These are phyloP conservation scores for Botrytis elliptica DNA, from an alignment of 2,329 filamentous ascomycete species.

Conservation along the genomic window DNA sequence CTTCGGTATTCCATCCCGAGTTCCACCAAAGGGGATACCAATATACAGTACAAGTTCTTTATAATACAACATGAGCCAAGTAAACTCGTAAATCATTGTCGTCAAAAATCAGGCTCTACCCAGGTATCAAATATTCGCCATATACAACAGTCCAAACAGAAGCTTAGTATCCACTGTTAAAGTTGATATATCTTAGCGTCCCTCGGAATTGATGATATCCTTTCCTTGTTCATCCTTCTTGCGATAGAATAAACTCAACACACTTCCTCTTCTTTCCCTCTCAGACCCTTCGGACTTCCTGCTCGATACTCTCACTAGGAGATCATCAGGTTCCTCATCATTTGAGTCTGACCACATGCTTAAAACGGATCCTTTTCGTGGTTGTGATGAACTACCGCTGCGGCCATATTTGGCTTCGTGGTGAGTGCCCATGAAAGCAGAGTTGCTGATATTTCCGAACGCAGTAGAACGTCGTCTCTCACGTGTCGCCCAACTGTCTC, in stretches of 20 bases:
- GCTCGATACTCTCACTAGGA: constrained; percentile 6
- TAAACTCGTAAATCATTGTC: not conserved
- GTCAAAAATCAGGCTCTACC: not conserved
- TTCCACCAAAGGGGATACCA: not conserved
- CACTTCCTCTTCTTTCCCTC: not conserved
- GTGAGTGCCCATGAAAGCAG: constrained; percentile 13
- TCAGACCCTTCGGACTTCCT: not conserved
- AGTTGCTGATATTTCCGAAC: constrained; percentile 11
- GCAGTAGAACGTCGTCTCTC: constrained; percentile 17
- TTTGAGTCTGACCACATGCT: constrained; percentile 13
- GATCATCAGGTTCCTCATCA: constrained; percentile 13
- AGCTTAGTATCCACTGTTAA: not conserved
- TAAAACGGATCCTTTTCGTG: constrained; percentile 10
- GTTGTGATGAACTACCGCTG: not conserved
- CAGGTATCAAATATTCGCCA: constrained; percentile 4
- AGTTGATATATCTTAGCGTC: not conserved
- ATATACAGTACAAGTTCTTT: not conserved
- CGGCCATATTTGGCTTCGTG: constrained; percentile 14
- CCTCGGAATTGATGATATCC: constrained; percentile 15
- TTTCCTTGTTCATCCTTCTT: constrained; percentile 19
- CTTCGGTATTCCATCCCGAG: not conserved
- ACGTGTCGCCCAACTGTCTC: constrained; percentile 6
- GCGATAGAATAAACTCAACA: constrained; percentile 7
- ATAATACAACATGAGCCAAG: not conserved
- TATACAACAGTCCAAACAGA: not conserved